Evolutionary conservation across 2,329 filamentous ascomycete genomes (phyloP).

Genomic region (Chalaropsis thielavioides): DNA sequence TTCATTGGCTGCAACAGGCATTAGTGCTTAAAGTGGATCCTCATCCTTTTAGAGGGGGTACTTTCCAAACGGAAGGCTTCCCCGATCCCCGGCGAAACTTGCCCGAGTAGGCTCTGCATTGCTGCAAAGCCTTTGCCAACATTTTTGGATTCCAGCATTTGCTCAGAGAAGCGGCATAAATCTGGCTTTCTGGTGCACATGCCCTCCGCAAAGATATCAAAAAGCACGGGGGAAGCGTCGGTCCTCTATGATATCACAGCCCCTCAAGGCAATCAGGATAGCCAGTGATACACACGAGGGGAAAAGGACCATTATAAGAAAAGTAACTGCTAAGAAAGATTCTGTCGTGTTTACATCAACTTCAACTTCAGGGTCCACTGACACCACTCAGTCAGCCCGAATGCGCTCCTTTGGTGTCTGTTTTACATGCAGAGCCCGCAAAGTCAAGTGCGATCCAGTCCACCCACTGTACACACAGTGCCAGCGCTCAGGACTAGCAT

Average conservation of each 20-base stretch:
- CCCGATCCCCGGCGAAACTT: not conserved
- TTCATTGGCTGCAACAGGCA: not conserved
- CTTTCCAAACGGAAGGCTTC: not conserved
- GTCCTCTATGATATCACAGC: too few species aligned
- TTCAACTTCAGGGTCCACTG: not conserved
- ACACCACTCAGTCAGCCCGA: not conserved
- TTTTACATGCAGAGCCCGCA: constrained; percentile 15
- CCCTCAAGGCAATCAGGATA: too few species aligned
- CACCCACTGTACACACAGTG: constrained; percentile 13
- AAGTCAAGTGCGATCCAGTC: constrained; percentile 15
- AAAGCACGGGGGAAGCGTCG: too few species aligned
- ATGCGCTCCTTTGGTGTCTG: constrained; percentile 14
- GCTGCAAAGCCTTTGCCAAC: not conserved
- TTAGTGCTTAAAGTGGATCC: not conserved
- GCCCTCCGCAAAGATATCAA: too few species aligned
- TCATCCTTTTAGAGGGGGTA: not conserved
- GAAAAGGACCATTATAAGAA: not conserved
- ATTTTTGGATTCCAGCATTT: not conserved
- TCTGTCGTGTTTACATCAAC: not conserved
- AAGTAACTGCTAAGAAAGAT: not conserved
- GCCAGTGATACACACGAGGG: too few species aligned
- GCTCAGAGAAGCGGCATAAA: too few species aligned
- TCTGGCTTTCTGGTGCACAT: too few species aligned
- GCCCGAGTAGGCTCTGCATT: not conserved
- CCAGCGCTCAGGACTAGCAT: constrained; percentile 3